These are phyloP conservation scores for Nakaseomyces delphensis DNA, from an alignment of 1,139 yeast species.

Conservation along the genomic window DNA sequence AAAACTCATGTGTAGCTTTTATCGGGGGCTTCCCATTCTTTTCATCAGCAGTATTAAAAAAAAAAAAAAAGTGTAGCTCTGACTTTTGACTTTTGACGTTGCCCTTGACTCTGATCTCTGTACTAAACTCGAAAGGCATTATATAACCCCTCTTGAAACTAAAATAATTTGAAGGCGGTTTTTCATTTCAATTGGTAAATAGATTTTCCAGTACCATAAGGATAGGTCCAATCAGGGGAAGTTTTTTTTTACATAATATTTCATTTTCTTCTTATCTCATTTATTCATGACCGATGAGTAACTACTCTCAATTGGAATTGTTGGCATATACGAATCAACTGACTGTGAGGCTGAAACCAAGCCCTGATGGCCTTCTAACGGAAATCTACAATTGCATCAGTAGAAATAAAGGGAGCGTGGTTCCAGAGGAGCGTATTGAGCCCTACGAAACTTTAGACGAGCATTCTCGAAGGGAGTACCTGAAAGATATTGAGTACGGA, in stretches of 20 bases:
- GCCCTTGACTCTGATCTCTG: too few relatives aligned
- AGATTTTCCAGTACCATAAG: too few relatives aligned
- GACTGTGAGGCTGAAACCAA: conserved; percentile 25
- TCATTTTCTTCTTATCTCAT: background rate
- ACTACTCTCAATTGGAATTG: conserved; percentile 21
- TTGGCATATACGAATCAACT: conserved; percentile 25
- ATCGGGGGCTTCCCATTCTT: too few relatives aligned
- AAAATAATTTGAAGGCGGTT: too few relatives aligned
- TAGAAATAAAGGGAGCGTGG: conserved; percentile 17
- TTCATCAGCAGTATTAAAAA: too few relatives aligned
- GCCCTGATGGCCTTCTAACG: background rate
- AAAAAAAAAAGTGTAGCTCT: too few relatives aligned
- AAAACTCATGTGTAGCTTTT: too few relatives aligned
- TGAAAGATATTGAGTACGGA: conserved; percentile 16
- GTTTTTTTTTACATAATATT: background rate
- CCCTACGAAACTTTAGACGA: conserved; percentile 26
- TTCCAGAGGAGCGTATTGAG: conserved; percentile 23
- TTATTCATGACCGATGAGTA: background rate
- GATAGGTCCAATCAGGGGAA: background rate
- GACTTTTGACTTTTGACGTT: too few relatives aligned
- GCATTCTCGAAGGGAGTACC: conserved; percentile 17
- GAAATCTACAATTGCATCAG: conserved; percentile 13
- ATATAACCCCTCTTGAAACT: too few relatives aligned
- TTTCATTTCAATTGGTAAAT: background rate
- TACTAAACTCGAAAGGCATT: too few relatives aligned